phyloP scores from a whole-genome alignment of 2,329 filamentous ascomycete species.

The Aspergillus sp. region DNA sequence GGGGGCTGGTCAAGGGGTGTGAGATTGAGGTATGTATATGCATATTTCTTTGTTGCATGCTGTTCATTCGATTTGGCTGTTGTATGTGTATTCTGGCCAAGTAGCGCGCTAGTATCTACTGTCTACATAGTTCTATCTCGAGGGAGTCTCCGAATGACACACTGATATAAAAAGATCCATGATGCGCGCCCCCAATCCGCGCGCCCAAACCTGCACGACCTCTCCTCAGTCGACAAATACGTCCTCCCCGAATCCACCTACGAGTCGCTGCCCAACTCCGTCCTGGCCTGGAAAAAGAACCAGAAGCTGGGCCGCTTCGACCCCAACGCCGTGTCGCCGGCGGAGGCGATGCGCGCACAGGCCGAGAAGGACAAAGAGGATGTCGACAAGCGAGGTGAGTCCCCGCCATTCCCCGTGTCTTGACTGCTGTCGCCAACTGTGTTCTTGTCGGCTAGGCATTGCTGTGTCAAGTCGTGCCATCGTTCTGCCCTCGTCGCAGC shows the following conservation, averaged over 20 bases:
- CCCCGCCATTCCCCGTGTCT: neutral
- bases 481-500: conserved; percentile 32
- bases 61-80: neutral
- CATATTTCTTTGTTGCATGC: neutral
- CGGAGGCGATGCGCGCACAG: conserved; percentile 61
- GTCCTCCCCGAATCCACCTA: conserved; percentile 80
- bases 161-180: conserved; percentile 48
- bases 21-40: conserved; percentile 33
- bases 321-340: conserved; percentile 64
- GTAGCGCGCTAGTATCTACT: too few relatives aligned
- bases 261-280: conserved; percentile 74
- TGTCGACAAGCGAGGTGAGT: conserved; percentile 56
- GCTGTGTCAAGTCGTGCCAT: conserved; percentile 34
- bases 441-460: conserved; percentile 28
- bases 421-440: neutral
- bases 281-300: conserved; percentile 90
- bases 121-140: too few relatives aligned
- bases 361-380: conserved; percentile 51
- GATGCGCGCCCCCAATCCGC: conserved; percentile 69
- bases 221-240: conserved; percentile 77
- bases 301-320: conserved; percentile 95
- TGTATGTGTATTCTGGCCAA: neutral
- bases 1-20: conserved; percentile 30
- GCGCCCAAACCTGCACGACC: conserved; percentile 71
- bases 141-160: too few relatives aligned